These are phyloP conservation scores for Nakazawaea sp. DNA, from an alignment of 805 yeast genomes.

Conservation along the genomic window DNA sequence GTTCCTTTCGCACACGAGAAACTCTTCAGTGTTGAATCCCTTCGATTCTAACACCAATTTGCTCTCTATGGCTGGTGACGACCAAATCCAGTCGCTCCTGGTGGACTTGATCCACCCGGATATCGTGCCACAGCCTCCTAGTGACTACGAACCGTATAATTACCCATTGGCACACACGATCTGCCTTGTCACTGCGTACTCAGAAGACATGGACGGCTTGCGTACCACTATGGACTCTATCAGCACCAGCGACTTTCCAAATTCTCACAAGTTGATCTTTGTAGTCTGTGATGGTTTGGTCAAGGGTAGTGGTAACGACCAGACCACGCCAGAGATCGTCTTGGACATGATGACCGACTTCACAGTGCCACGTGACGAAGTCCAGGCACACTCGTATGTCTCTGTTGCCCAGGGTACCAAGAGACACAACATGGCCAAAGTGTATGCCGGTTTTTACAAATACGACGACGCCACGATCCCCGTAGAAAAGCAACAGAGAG, in stretches of 20 bases:
- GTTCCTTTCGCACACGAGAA: slow-evolving; percentile 11
- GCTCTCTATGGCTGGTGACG: slow-evolving; percentile 23
- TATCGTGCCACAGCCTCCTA: slow-evolving; percentile 87
- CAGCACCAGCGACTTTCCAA: slow-evolving; percentile 93
- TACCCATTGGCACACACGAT: slow-evolving; percentile 72
- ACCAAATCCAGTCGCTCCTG: slow-evolving; percentile 40
- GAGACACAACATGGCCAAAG: slow-evolving; percentile 97
- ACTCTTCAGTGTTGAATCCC: slow-evolving; percentile 27
- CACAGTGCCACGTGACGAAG: slow-evolving; percentile 64
- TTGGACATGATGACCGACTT: slow-evolving; percentile 82
- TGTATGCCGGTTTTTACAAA: slow-evolving; percentile 88
- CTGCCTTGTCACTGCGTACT: slow-evolving; percentile 85
- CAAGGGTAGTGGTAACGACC: slow-evolving; percentile 89
- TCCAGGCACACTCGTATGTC: slow-evolving; percentile 78
- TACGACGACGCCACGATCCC: slow-evolving; percentile 75
- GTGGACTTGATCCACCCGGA: slow-evolving; percentile 63
- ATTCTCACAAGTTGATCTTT: slow-evolving; percentile 82
- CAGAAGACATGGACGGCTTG: slow-evolving; percentile 84
- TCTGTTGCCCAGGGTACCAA: slow-evolving; percentile 93
- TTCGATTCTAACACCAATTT: slow-evolving; percentile 12
- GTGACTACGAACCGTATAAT: slow-evolving; percentile 79
- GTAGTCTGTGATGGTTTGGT: slow-evolving; percentile 91
- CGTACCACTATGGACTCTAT: slow-evolving; percentile 87
- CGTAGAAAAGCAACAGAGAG: slow-evolving; percentile 74
- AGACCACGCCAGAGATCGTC: slow-evolving; percentile 85